phyloP scores from a whole-genome alignment of 768 basidiomycete species.

The Lentinus brumalis region DNA sequence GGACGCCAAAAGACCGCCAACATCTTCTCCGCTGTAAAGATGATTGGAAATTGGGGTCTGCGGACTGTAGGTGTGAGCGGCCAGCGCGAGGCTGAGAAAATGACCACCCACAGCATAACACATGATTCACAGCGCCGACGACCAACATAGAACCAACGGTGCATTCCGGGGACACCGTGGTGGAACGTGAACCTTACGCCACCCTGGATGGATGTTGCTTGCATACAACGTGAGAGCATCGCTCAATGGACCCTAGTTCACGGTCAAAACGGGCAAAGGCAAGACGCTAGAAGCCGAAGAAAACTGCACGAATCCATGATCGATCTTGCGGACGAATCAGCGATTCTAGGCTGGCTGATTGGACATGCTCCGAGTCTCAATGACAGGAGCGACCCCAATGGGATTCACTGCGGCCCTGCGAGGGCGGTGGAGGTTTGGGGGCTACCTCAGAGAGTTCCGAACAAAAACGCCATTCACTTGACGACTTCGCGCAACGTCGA shows the following conservation, averaged over 20 bases:
- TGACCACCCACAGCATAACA: not conserved
- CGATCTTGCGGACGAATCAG: not conserved
- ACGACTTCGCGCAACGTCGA: not conserved
- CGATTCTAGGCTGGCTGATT: not conserved
- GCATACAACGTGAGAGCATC: not conserved
- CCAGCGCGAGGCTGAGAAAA: not conserved
- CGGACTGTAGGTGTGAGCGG: not conserved
- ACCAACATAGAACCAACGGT: not conserved
- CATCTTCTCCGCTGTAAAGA: not conserved
- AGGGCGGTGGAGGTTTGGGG: not conserved
- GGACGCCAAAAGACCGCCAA: not conserved
- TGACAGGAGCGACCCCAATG: not conserved
- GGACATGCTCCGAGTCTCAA: not conserved
- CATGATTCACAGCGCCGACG: not conserved
- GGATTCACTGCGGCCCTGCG: not conserved
- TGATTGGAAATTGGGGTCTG: not conserved
- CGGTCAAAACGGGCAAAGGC: not conserved
- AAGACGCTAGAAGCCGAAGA: slow-evolving; percentile 6
- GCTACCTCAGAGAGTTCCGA: slow-evolving; percentile 1
- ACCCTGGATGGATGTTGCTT: not conserved
- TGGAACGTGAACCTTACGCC: not conserved
- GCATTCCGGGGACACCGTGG: not conserved
- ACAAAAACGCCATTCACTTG: not conserved
- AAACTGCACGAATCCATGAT: not conserved
- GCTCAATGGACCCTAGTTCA: not conserved